Conservation (phyloP, 2,329 filamentous ascomycete genomes). For the Paraphaeosphaeria sporulosa region DNA sequence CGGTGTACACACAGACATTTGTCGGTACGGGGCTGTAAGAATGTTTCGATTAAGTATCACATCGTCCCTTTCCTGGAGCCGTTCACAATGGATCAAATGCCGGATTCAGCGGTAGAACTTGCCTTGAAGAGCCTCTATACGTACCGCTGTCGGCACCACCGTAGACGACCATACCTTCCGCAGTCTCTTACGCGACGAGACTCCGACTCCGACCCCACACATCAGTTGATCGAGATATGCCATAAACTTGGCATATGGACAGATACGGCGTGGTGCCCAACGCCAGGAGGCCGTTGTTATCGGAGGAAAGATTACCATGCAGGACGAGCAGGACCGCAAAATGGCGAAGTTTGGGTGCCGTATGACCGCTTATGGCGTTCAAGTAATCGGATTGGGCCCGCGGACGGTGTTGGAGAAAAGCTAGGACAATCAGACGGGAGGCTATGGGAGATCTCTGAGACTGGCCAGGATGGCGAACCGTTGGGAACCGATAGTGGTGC, state of each 20-base stretch:
- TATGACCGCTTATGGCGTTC: slow-evolving; percentile 67
- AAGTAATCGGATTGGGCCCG: slow-evolving; percentile 64
- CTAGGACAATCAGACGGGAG: slow-evolving; percentile 56
- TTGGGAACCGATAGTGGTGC: slow-evolving; percentile 59
- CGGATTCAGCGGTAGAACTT: slow-evolving; percentile 55
- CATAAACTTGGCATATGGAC: slow-evolving; percentile 68
- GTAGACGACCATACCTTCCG: slow-evolving; percentile 66
- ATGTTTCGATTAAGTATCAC: slow-evolving; percentile 70
- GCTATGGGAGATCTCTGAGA: slow-evolving; percentile 64
- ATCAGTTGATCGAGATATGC: slow-evolving; percentile 66
- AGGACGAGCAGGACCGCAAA: slow-evolving; percentile 62
- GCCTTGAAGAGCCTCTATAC: slow-evolving; percentile 67
- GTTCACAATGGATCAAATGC: slow-evolving; percentile 51
- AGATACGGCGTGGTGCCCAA: slow-evolving; percentile 68
- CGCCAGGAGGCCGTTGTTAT: slow-evolving; percentile 64
- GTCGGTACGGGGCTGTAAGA: slow-evolving; percentile 69
- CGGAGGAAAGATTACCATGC: slow-evolving; percentile 64
- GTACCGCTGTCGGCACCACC: slow-evolving; percentile 69
- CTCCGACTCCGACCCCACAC: slow-evolving; percentile 67
- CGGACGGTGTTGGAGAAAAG: slow-evolving; percentile 36
- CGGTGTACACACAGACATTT: slow-evolving; percentile 51
- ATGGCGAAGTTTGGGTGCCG: slow-evolving; percentile 68
- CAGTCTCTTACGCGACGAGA: slow-evolving; percentile 63
- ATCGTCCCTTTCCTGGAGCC: slow-evolving; percentile 64
- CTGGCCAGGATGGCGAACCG: slow-evolving; percentile 63